These are phyloP conservation scores for Eutrema japonicum DNA, from an alignment of 345 rosid genomes.

Conservation along the genomic window DNA sequence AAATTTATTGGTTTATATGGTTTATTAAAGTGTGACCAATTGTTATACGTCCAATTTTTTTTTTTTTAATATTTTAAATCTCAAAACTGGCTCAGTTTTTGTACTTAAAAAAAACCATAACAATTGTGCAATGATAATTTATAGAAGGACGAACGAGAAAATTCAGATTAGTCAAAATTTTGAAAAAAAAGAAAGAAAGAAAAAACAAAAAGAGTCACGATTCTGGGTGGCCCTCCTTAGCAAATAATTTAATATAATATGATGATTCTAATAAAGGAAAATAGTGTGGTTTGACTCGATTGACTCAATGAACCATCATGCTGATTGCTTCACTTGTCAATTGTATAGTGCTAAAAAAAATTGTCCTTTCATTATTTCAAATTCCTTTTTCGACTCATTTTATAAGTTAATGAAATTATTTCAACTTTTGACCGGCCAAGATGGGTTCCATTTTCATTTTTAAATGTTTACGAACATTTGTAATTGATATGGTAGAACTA, in stretches of 20 bases:
- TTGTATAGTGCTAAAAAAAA: background rate
- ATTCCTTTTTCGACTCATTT: background rate
- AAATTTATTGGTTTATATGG: too few relatives aligned
- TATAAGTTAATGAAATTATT: background rate
- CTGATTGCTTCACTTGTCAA: background rate
- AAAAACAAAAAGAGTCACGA: background rate
- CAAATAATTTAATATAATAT: background rate
- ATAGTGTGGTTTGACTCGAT: background rate
- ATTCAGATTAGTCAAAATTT: background rate
- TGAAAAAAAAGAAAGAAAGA: background rate
- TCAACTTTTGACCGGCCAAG: conserved; percentile 21
- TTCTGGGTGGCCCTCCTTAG: background rate
- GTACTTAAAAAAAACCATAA: too few relatives aligned
- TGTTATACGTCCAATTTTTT: too few relatives aligned
- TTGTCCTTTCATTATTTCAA: background rate
- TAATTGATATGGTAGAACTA: background rate
- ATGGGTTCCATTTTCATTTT: conserved; percentile 15
- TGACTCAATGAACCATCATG: conserved; percentile 2
- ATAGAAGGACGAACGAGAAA: too few relatives aligned
- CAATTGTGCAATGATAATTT: too few relatives aligned
- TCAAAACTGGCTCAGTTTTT: background rate
- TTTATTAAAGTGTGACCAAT: too few relatives aligned
- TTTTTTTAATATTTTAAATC: too few relatives aligned
- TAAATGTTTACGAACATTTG: background rate
- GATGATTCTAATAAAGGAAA: background rate